phyloP scores from a whole-genome alignment of 768 basidiomycete species.

The Agaricus sinodeliciosus region DNA sequence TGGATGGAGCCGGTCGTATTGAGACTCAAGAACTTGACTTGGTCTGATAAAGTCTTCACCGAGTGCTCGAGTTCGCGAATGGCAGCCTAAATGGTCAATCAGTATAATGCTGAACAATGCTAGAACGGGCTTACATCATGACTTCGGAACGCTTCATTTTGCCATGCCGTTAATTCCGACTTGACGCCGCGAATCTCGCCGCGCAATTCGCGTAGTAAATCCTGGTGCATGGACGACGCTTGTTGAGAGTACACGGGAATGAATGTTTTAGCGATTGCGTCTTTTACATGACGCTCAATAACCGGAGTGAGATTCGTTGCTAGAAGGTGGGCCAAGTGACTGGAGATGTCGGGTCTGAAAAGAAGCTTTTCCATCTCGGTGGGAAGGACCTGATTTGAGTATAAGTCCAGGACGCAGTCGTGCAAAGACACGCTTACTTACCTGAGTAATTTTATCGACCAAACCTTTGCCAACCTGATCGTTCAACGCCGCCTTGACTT shows the following conservation, averaged over 20 bases:
- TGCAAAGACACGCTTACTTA: slow-evolving; percentile 25
- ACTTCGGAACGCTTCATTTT: slow-evolving; percentile 66
- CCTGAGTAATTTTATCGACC: slow-evolving; percentile 67
- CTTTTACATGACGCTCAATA: slow-evolving; percentile 79
- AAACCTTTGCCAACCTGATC: slow-evolving; percentile 73
- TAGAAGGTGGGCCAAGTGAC: slow-evolving; percentile 70
- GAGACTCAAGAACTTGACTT: slow-evolving; percentile 72
- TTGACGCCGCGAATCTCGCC: slow-evolving; percentile 72
- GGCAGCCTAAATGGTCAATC: slow-evolving; percentile 38
- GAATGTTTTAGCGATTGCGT: slow-evolving; percentile 64
- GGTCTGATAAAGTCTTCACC: slow-evolving; percentile 68
- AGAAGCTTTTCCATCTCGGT: slow-evolving; percentile 75
- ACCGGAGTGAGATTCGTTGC: slow-evolving; percentile 66
- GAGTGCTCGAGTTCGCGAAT: slow-evolving; percentile 80
- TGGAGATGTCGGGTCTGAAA: slow-evolving; percentile 67
- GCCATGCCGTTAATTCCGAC: slow-evolving; percentile 76
- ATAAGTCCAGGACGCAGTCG: slow-evolving; percentile 11
- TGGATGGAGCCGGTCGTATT: slow-evolving; percentile 31
- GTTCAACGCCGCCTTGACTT: slow-evolving; percentile 73
- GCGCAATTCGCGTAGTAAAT: slow-evolving; percentile 68
- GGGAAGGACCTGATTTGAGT: slow-evolving; percentile 53
- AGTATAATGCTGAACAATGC: background rate
- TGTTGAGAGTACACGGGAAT: slow-evolving; percentile 73
- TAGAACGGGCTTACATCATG: slow-evolving; percentile 58
- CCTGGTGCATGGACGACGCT: slow-evolving; percentile 73